A percentile compares a stretch with the other conserved stretches of the same genome.
These are phyloP conservation scores for Trichosporon faecale DNA, from an alignment of 1,284 basidiomycete species.

Conservation along the genomic window DNA sequence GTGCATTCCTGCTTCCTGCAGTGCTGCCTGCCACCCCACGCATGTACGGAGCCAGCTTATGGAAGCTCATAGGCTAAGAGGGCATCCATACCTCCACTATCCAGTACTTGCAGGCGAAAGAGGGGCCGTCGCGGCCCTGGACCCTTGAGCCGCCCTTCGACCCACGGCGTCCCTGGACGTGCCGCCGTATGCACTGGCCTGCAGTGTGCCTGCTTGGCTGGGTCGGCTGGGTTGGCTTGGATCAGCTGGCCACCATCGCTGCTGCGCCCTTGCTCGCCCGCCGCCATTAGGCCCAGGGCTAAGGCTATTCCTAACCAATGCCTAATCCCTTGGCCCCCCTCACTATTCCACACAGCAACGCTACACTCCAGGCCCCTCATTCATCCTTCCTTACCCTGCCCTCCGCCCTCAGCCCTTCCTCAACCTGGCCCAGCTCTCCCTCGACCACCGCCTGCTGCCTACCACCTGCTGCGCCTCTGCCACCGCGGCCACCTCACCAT, in stretches of 20 bases:
- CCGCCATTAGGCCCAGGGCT: neutral
- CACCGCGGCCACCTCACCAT: neutral
- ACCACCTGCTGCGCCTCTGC: neutral
- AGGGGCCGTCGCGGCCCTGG: neutral
- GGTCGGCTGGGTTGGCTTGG: neutral
- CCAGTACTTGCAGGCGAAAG: neutral
- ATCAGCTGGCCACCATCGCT: neutral
- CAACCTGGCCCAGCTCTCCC: neutral
- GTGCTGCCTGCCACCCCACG: neutral
- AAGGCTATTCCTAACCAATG: neutral
- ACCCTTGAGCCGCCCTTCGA: neutral
- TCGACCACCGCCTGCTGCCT: neutral
- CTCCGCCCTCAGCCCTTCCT: neutral
- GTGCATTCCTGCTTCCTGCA: neutral
- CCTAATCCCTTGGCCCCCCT: neutral
- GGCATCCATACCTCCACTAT: neutral
- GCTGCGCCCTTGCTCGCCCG: neutral
- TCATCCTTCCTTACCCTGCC: neutral
- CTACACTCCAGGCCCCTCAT: neutral
- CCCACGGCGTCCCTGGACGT: neutral
- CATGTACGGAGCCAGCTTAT: neutral
- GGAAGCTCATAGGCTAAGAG: neutral
- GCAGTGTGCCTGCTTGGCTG: neutral
- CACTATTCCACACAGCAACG: neutral
- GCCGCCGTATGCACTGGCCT: neutral